These are phyloP conservation scores for Paracorniculantispora psalliotae DNA, from an alignment of 2,329 filamentous ascomycete species.

Conservation along the genomic window DNA sequence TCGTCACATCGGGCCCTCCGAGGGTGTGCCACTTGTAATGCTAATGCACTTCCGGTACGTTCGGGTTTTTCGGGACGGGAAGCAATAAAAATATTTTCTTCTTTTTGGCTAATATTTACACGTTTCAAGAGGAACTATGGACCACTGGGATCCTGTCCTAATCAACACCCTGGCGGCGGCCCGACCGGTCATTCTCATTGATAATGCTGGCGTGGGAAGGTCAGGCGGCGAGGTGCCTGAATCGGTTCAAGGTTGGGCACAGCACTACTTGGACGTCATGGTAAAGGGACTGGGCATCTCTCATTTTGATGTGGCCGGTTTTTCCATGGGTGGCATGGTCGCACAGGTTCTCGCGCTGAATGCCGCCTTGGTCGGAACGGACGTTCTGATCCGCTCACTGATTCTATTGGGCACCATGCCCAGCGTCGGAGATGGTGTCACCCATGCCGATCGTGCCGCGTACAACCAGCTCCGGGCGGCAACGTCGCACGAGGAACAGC, in stretches of 20 bases:
- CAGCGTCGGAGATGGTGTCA: conserved; percentile 30
- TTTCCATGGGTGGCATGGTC: conserved; percentile 44
- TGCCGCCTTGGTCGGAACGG: conserved; percentile 8
- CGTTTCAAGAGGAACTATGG: conserved; percentile 30
- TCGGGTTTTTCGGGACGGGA: no score
- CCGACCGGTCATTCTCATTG: conserved; percentile 41
- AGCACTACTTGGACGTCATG: conserved; percentile 29
- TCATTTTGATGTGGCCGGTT: conserved; percentile 42
- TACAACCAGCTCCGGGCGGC: conserved; percentile 31
- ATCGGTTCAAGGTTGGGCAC: conserved; percentile 26
- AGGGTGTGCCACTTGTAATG: conserved; percentile 8
- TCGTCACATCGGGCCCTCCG: neutral
- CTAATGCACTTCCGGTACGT: conserved; percentile 29
- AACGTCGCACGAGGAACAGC: conserved; percentile 28
- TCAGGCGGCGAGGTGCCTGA: conserved; percentile 37
- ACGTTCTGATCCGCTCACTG: conserved; percentile 29
- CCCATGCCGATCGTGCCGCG: conserved; percentile 24
- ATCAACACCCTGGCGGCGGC: conserved; percentile 38
- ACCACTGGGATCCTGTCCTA: conserved; percentile 39
- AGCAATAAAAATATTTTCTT: neutral
- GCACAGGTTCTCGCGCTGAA: conserved; percentile 42
- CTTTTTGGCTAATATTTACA: neutral
- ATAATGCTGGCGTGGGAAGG: conserved; percentile 44
- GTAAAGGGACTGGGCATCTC: conserved; percentile 32
- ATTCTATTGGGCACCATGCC: conserved; percentile 41